Base-by-base conservation (phyloP, 2,329 filamentous ascomycete genomes). In the Magnaporthiopsis rhizophila region DNA sequence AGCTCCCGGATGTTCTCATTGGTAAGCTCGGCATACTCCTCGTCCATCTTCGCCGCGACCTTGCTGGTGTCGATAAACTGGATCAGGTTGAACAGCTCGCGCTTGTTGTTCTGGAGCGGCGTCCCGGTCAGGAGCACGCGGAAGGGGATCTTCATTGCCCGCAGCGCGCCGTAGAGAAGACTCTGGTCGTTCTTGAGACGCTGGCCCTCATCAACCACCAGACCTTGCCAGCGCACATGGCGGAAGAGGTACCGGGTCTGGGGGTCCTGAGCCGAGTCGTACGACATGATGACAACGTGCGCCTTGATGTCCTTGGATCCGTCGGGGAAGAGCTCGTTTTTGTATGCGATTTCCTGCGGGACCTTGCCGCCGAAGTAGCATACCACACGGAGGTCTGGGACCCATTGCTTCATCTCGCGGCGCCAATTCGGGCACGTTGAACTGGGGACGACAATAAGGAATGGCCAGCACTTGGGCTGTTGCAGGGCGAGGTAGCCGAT, bases 391-490 rank as follows among this genome's bases (percentile, higher is more conserved):
- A 98, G 78, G 8, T 85, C 86, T 1, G 94, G 94, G 0, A 90
- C 88, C 94, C 94, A 99, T 69, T 90, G 88, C 78, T 96, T 96
- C 74, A 98, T 92, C 73, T 99, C 95, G 61, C 94, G 88, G 7
- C 94, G 89, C 94, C 95, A 99, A 73, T 99, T 99, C n/a, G 92
- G 86, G 74, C 92, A 96, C 0, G 95, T 99, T 0, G 94, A 89
- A 72, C 98, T 98, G 0, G 95, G 95, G 0, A 96, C 94, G 2
- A 97, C 92, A 3, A 98, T 83, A 21, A 99, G 81, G 72, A 97
- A 98, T 0, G 95, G 95, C 84, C 90, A 98, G 75, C 92, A 95
- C 72, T 85, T 79, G 7, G 86, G 86, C n/a, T 76, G 76, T 62
- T 88, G 83, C 66, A 89, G 82, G 30, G 89, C 82, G 53, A 98